Evolutionary conservation across 139 green algal species (phyloP), one percentile per base, ranked within the genome.

Genomic region (Tetradesmus lagerheimii): DNA sequence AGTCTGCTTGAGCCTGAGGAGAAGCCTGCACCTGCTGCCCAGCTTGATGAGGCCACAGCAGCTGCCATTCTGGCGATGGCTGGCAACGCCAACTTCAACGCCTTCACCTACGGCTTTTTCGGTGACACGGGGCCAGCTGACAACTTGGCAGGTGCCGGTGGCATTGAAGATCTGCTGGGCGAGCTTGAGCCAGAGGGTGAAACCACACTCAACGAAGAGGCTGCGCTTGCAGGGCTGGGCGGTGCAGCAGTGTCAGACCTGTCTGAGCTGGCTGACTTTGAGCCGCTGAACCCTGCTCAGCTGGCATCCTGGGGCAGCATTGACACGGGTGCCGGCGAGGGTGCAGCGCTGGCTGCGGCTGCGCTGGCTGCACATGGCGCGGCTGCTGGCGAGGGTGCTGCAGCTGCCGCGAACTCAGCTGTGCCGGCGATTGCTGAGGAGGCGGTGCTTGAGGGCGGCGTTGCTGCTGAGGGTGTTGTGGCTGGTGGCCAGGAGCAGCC

Each of bases 51-150:
- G 37, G 16, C 57, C 11, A 50, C 75, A 29, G 75, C 75, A 11
- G 86, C 75, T 25, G 71, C 86, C 4, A 50, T 90, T 18, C 75
- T 89, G 74, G 85, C 85, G 8, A 83, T 87, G 77, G 41, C 87
- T 20, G 41, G 35, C 18, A 38, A 78, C 31, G 77, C 78, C 35
- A 78, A 78, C 45, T 91, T 91, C 78, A 91, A 91, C 67, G 87
- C 87, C 2, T 87, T 91, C 57, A 91, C 78, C 23, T 91, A 91
- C 43, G 87, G 66, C 53, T 91, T 91, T 57, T 91, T 91, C 35
- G 78, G 34, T 27, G 86, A 90, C 34, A 43, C 85, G 31, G 35
- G 38, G 12, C 15, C 67, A 2, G 47, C 83, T 41, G 38, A 23
- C 23, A 31, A 16, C 23, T 9, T 71, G 57, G 1, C 16, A 8